Base-by-base conservation (phyloP, 495 filamentous ascomycete species). In the Podospora conica region DNA sequence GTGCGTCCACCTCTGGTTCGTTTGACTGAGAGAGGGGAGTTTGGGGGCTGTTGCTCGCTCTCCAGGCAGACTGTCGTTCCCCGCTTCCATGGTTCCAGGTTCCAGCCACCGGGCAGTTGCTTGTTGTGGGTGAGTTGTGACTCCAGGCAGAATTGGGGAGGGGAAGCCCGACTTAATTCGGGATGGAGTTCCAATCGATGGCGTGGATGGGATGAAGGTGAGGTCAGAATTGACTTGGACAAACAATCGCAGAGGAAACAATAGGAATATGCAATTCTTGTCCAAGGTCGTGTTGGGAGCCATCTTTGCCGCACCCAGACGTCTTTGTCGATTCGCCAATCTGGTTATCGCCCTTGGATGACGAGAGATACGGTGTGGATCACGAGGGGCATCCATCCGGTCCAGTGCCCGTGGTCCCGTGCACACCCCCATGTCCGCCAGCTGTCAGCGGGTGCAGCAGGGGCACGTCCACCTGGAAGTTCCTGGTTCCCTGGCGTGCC, bases 361-460 rank as follows among this genome's bases (percentile, higher is more conserved):
- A 74, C 71, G 73, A 70, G 70, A 72, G 70, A 71, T 66, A 66
- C 58, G 22, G 54, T 53, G 15, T n/a, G 53, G 71, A 73, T 74
- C 73, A 74, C 71, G 68, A 74, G 71, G 56, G 21, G 21, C 25
- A 22, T 65, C 57, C 9, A 15, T 21, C 60, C 22, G 31, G 58
- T 21, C 60, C 22, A 12, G 58, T 15, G 31, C n/a, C 24, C 21
- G 20, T 20, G 58, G 24, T 60, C 58, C 58, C 25, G 57, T 63
- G 61, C 40, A 33, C 25, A 4, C n/a, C 18, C 22, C 25, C 21
- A 23, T 20, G 6, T 10, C 27, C 55, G 61, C 61, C 64, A 65
- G 64, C 58, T 65, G 64, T 55, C 64, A 33, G 10, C 21, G 28
- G 31, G 20, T 25, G 29, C 23, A 24, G 20, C 23, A 7, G 23